Percentiles rank a stretch among this genome's conserved stretches.
These are phyloP conservation scores for Litchi chinensis DNA, from an alignment of 345 rosid genomes.

Conservation along the genomic window DNA sequence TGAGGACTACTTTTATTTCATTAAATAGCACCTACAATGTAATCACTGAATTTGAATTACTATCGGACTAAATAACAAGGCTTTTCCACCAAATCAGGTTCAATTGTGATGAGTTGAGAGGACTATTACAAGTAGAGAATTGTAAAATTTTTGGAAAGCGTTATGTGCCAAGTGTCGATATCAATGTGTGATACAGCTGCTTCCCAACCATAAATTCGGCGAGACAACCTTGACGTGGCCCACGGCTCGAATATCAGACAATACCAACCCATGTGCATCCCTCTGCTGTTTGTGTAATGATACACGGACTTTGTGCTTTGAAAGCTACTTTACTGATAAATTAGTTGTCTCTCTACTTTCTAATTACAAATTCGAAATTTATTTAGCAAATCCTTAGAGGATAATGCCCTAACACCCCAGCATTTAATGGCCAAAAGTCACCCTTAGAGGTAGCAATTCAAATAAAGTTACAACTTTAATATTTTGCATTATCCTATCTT, in stretches of 20 bases:
- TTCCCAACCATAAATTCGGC: conserved; percentile 24
- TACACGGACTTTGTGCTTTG: background rate
- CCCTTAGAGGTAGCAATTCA: background rate
- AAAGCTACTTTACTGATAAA: background rate
- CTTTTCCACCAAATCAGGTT: too few relatives aligned
- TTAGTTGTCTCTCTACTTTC: background rate
- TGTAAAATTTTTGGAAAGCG: background rate
- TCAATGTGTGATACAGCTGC: conserved; percentile 37
- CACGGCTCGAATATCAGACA: conserved; percentile 13
- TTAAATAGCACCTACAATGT: too few relatives aligned
- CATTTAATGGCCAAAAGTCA: background rate
- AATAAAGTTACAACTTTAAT: background rate
- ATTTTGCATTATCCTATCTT: background rate
- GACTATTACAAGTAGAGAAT: background rate
- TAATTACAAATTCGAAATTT: background rate
- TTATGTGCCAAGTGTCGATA: background rate
- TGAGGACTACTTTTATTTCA: too few relatives aligned
- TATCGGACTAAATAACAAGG: too few relatives aligned
- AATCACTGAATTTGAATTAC: too few relatives aligned
- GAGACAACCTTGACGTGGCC: conserved; percentile 19
- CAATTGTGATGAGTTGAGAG: too few relatives aligned
- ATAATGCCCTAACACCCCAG: background rate
- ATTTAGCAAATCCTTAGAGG: background rate
- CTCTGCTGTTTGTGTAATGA: conserved; percentile 7
- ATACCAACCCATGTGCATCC: conserved; percentile 29